Evolutionary conservation across 1,284 basidiomycete genomes (phyloP), one percentile per base, ranked within the genome.

Genomic region (Hymenochaete sp.): DNA sequence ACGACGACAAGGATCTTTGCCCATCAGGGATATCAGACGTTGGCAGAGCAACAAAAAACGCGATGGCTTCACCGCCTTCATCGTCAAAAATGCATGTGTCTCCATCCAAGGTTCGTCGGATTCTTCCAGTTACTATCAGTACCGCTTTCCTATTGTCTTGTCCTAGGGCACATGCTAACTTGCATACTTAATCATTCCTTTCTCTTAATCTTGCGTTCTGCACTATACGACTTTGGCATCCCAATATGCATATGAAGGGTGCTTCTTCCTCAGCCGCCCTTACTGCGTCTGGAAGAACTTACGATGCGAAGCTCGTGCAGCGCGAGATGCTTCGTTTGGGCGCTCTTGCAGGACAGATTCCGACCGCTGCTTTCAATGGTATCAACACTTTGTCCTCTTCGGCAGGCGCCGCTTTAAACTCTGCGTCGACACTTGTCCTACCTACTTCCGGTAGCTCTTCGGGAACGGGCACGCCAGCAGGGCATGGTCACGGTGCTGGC

Each of bases 31-130:
- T 42, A 31, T 18, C 37, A 29, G 28, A 25, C 27, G 38, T 47
- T 37, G 45, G 26, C 38, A 25, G 31, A n/a, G n/a, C n/a, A n/a
- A n/a, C n/a, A n/a, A n/a, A n/a, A n/a, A n/a, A 21, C 8, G 25
- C 28, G 18, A 45, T 45, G 48, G 44, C 43, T 1, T 45, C 48
- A 29, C 43, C 44, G 38, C 44, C 48, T 29, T 42, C 48, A 6
- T 24, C 48, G 27, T 42, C 33, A 35, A 56, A 42, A 59, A 60
- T 68, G 42, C 71, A 80, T 57, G 66, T 72, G 7, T 83, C 82
- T 4, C 82, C 81, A 2, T 74, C 81, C 44, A 84, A 84, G 72
- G 79, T 78, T 22, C 41, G 47, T 26, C 13, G 14, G 1, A 2
- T 31, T 31, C 6, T 35, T n/a, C n/a, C 14, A 22, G 29, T 22